Evolutionary conservation across 495 filamentous ascomycete species (phyloP), one percentile per base, ranked within the genome.

Genomic region (Chlorociboria aeruginascens): DNA sequence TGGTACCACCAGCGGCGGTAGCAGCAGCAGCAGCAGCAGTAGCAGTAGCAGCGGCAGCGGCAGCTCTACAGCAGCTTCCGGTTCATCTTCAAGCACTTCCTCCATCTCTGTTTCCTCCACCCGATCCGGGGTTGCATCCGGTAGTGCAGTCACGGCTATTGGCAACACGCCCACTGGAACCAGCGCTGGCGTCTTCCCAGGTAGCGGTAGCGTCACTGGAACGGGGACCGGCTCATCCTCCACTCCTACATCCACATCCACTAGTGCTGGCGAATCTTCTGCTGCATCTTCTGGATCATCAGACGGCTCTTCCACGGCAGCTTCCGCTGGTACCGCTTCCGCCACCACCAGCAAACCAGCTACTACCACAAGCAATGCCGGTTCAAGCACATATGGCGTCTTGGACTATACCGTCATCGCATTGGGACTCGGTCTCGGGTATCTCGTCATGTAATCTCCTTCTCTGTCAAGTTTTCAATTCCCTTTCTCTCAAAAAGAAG

Each of bases 361-460:
- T 12, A 16, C 46, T 42, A 40, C 47, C 6, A 33, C 32, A 13
- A 8, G 30, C 33, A 1, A 47, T 12, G 50, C 43, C 43, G 32
- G 45, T 25, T 48, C 46, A 32, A 37, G 39, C 17, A 43, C 45
- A 30, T 56, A 54, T 17, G 51, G 57, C 6, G 28, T 45, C 28
- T 11, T 55, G 4, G 57, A 56, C 48, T 12, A 50, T 9, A 34
- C 44, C 14, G 53, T 60, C 33, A 50, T 56, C 9, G 53, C 29
- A 7, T 37, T 60, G 10, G 57, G 57, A 47, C 51, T 60, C 7
- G 50, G 47, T 17, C 39, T 60, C 12, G 57, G 57, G 8, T 56
- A 54, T 34, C 30, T 60, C 20, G 53, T 60, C 40, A 54, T 56
- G 53, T 60, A 54, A 55, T 36, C 9, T 10, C 7, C 20, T 31